phyloP scores from a whole-genome alignment of 768 basidiomycete genomes.

The Leccinum fibrillosum region DNA sequence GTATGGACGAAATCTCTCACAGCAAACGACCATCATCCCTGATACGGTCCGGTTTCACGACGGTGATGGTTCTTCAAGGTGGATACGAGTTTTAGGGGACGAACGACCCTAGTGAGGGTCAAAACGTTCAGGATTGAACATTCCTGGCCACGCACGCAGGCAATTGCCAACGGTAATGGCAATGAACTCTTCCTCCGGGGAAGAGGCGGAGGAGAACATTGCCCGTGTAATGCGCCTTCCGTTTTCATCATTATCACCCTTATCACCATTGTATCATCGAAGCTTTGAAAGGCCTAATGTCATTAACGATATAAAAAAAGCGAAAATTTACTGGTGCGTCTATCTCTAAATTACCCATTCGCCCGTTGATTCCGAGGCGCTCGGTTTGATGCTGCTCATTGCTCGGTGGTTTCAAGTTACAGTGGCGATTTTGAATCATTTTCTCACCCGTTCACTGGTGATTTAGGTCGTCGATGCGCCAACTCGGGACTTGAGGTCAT shows the following conservation, averaged over 20 bases:
- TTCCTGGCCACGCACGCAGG: not conserved
- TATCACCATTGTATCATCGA: not conserved
- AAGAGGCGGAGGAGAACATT: not conserved
- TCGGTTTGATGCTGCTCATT: not conserved
- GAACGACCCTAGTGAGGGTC: not conserved
- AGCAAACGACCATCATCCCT: not conserved
- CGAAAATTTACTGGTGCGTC: not conserved
- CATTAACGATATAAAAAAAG: not conserved
- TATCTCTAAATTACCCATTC: not conserved
- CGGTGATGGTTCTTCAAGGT: not conserved
- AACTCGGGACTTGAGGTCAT: not conserved
- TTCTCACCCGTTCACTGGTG: conserved; percentile 33
- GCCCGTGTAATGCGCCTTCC: not conserved
- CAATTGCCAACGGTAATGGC: not conserved
- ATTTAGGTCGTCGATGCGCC: conserved; percentile 18
- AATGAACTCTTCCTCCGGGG: not conserved
- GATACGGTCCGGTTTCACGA: not conserved
- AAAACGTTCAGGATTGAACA: not conserved
- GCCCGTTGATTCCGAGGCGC: not conserved
- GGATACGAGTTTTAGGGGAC: not conserved
- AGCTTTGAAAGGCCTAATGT: not conserved
- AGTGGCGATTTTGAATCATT: conserved; percentile 34
- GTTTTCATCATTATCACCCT: not conserved
- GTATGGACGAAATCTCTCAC: not conserved
- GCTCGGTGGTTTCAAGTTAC: not conserved